Evolutionary conservation across 768 basidiomycete genomes (phyloP).

Genomic region (Lentinula aciculospora): DNA sequence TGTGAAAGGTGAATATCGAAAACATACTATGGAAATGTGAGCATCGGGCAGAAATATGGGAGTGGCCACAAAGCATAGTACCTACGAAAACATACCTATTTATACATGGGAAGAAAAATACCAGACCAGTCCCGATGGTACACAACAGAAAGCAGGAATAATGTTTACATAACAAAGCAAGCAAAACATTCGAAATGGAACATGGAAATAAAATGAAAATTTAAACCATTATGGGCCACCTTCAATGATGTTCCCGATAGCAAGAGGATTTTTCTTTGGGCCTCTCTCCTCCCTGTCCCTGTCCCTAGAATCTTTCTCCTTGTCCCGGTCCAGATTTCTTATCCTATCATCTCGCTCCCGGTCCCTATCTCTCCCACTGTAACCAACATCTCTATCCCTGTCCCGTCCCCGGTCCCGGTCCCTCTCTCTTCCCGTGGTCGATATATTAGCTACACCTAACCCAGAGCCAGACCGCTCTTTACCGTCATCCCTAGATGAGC

Average conservation of each 20-base stretch:
- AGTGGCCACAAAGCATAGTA: too few relatives aligned
- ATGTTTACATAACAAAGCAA: too few relatives aligned
- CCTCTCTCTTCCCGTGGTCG: background rate
- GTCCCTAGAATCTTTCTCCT: background rate
- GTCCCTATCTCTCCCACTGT: background rate
- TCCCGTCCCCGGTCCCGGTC: background rate
- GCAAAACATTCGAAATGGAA: background rate
- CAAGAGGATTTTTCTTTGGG: constrained; percentile 4
- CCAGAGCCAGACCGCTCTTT: background rate
- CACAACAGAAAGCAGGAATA: too few relatives aligned
- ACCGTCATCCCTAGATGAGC: background rate
- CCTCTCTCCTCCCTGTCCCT: constrained; percentile 4
- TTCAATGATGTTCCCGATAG: constrained; percentile 5
- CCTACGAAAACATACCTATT: too few relatives aligned
- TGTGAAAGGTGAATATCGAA: too few relatives aligned
- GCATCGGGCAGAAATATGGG: too few relatives aligned
- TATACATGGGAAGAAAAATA: too few relatives aligned
- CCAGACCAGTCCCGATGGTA: too few relatives aligned
- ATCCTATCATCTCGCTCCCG: background rate
- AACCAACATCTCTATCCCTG: background rate
- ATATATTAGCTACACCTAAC: background rate
- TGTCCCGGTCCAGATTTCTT: background rate
- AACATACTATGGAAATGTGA: too few relatives aligned
- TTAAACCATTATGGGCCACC: background rate
- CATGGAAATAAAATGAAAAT: background rate